Evolutionary conservation across 768 basidiomycete genomes (phyloP).

Genomic region (Hygrocybe coccinea): DNA sequence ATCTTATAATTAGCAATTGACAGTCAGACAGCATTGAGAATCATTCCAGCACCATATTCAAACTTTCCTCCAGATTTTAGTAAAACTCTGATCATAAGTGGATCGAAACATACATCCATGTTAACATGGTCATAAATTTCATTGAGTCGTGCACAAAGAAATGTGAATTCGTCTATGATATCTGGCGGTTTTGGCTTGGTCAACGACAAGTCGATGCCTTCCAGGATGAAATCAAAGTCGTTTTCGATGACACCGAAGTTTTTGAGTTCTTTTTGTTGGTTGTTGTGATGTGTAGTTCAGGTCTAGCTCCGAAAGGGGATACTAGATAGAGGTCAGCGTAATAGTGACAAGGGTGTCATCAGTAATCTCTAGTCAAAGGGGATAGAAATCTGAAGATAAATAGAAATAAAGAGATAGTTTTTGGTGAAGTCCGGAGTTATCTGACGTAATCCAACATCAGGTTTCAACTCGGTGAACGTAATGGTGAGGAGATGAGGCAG

Average conservation of each 20-base stretch:
- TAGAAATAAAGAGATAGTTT: too few relatives aligned
- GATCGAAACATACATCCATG: conserved; percentile 27
- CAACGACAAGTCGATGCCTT: conserved; percentile 15
- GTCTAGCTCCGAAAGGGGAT: too few relatives aligned
- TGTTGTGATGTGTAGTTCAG: too few relatives aligned
- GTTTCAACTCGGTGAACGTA: too few relatives aligned
- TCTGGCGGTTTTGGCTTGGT: conserved; percentile 13
- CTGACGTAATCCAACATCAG: too few relatives aligned
- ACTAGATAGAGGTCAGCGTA: too few relatives aligned
- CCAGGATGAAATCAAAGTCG: conserved; percentile 19
- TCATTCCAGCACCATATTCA: conserved; percentile 26
- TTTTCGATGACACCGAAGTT: conserved; percentile 24
- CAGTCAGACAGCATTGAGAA: conserved; percentile 30
- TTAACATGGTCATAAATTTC: conserved; percentile 29
- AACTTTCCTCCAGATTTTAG: conserved; percentile 18
- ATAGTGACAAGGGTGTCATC: too few relatives aligned
- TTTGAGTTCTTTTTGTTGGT: conserved; percentile 26
- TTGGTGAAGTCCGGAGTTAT: too few relatives aligned
- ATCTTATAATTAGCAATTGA: conserved; percentile 15
- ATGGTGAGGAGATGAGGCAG: too few relatives aligned
- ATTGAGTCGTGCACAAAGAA: conserved; percentile 22
- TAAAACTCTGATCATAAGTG: conserved; percentile 16
- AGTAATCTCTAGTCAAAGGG: too few relatives aligned
- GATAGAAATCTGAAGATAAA: too few relatives aligned
- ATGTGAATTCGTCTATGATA: conserved; percentile 19